These are phyloP conservation scores for Millerozyma acaciae DNA, from an alignment of 805 yeast species.

Conservation along the genomic window DNA sequence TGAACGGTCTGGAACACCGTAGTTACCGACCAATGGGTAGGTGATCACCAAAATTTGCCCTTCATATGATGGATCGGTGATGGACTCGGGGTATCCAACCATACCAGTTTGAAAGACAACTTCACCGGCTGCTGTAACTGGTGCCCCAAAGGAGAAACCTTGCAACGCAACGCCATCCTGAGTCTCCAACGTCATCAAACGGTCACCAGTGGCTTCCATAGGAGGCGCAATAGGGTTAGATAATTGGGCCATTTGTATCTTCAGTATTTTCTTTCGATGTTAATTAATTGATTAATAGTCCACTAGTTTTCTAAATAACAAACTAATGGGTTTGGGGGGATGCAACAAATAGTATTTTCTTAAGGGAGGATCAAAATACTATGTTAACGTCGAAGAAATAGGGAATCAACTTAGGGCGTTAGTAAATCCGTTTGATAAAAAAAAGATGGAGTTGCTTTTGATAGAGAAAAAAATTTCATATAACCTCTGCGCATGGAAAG, in stretches of 20 bases:
- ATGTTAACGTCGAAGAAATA: conserved; percentile 2
- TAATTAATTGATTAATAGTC: neutral
- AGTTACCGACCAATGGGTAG: conserved; percentile 95
- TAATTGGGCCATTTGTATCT: conserved; percentile 7
- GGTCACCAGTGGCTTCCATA: conserved; percentile 76
- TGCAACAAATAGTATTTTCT: conserved; percentile 5
- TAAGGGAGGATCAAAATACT: conserved; percentile 9
- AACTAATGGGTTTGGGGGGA: conserved; percentile 5
- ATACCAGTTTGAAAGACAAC: conserved; percentile 98
- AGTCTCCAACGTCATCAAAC: conserved; percentile 81
- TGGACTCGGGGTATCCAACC: conserved; percentile 98
- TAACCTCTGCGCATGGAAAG: too few relatives aligned
- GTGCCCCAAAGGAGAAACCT: conserved; percentile 97
- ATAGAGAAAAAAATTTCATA: too few relatives aligned
- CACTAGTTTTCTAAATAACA: conserved; percentile 1
- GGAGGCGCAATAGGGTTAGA: conserved; percentile 78
- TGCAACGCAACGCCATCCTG: conserved; percentile 82
- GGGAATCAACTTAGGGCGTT: too few relatives aligned
- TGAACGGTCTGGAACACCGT: conserved; percentile 93
- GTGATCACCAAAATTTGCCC: conserved; percentile 97
- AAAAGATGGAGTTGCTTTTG: too few relatives aligned
- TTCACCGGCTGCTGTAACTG: conserved; percentile 87
- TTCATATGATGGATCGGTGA: conserved; percentile 97
- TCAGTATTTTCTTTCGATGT: conserved; percentile 4
- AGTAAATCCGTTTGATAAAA: too few relatives aligned